Base-by-base conservation (phyloP, 1,284 basidiomycete genomes). In the Xanthoconium separans region DNA sequence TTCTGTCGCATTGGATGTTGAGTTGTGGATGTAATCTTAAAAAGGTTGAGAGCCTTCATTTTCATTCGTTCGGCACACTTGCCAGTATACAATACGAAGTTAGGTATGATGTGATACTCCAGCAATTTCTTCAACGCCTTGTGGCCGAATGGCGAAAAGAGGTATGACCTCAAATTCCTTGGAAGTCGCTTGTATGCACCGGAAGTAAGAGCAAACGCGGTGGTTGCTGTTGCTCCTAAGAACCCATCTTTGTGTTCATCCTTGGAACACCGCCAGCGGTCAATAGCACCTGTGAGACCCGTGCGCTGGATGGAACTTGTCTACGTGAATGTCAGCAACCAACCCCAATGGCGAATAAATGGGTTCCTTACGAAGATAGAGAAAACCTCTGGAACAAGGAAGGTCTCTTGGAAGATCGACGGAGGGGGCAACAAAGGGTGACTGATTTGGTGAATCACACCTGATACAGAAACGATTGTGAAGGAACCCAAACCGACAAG, bases 91-190 rank as follows among this genome's bases (percentile, higher is more conserved):
- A 88, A 65, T 40, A 85, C 72, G 24, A 77, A 71, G 39, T 78
- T 66, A 4, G 87, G 87, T 6, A 88, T 73, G 54, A 84, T 76
- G 70, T 91, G 88, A 69, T 82, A 89, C 58, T 83, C 75, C 24
- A 91, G 66, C 15, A 90, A 63, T 70, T 88, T 89, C 62, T 72
- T 78, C 50, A 91, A 64, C 2, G 75, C 79, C 37, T 66, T 70
- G 46, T 72, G 70, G 8, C 89, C 89, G 53, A 83, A 82, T 1
- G 84, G 84, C 9, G 85, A 87, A 72, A 90, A 89, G 51, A 91
- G 75, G 76, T 78, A 91, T 34, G 76, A 62, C 53, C 74, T 75
- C 44, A 91, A 75, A 49, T 76, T 78, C 39, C 58, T 65, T 0
- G 89, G 89, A 22, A 91, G 75, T 10, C 65, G 69, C 29, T 72